Conservation (phyloP, 352 stramenopile species). For the Globisporangium alternatum region DNA sequence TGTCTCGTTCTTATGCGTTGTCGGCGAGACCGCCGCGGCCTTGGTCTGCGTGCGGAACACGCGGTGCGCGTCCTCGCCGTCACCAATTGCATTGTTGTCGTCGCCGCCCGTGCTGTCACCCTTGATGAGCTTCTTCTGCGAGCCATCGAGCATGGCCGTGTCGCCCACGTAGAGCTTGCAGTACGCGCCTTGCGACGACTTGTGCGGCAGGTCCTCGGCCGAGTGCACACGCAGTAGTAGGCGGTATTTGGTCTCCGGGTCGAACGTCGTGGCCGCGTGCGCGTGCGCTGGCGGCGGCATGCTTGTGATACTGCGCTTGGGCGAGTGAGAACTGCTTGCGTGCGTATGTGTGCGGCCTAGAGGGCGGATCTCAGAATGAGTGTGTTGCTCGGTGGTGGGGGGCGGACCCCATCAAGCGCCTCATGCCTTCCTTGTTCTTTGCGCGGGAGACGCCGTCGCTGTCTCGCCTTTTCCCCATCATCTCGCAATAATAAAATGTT, state of each 20-base stretch:
- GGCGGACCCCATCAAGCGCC: neutral
- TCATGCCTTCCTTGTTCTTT: neutral
- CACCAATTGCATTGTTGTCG: constrained; percentile 6
- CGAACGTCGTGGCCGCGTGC: constrained; percentile 6
- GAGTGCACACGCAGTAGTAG: constrained; percentile 68
- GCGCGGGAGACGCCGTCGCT: neutral
- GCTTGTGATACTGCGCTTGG: neutral
- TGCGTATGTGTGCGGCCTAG: constrained; percentile 2
- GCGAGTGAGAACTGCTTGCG: neutral
- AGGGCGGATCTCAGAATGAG: constrained; percentile 12
- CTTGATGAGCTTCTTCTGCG: constrained; percentile 18
- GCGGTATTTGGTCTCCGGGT: constrained; percentile 29
- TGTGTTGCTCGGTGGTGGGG: neutral
- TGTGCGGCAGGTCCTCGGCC: constrained; percentile 35
- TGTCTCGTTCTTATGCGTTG: constrained; percentile 44
- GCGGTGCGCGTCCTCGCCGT: constrained; percentile 12
- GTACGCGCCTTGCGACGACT: constrained; percentile 46
- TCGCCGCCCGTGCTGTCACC: neutral
- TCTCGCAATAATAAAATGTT: neutral
- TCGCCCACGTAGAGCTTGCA: constrained; percentile 74
- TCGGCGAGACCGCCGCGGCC: constrained; percentile 44
- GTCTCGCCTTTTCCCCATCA: too few species aligned
- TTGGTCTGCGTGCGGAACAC: constrained; percentile 52
- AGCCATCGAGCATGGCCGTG: constrained; percentile 37
- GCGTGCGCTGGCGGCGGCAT: neutral